Base-by-base conservation (phyloP, 1,284 basidiomycete genomes). In the Veloboletus limbatus region DNA sequence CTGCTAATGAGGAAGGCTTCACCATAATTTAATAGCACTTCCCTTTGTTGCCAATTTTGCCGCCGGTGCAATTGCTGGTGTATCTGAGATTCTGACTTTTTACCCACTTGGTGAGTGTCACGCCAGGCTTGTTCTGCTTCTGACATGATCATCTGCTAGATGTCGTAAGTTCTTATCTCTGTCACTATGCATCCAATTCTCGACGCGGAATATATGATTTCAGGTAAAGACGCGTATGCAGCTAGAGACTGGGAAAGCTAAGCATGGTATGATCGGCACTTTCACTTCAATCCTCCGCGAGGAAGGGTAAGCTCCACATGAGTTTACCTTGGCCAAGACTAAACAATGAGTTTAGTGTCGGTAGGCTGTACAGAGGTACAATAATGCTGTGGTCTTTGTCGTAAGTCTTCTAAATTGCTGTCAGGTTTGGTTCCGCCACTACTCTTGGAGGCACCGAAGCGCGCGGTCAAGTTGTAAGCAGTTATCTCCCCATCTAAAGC, bases 161-260 rank as follows among this genome's bases (percentile, higher is more conserved):
- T 79, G 78, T 81, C 49, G 78, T 81, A 67, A 51, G 78, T 70
- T 16, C 31, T 40, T 20, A 18, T 37, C 17, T 25, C 18, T 20
- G 11, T 20, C 44, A 22, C 17, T 30, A 5, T 45, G 47, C 51
- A 3, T 56, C 33, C 48, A 50, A 47, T 36, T 56, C 53, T 55
- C 51, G 33, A 54, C 39, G 41, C 50, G 59, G 37, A 33, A 40
- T 37, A 24, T 41, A 48, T 53, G 30, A 47, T 43, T 36, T 20
- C 62, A 88, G 84, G 89, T 98, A 68, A 99, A 99, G 76, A 99
- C 96, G 10, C 89, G 96, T 26, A 95, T 98, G 85, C 97, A 99
- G 68, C 77, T 99, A 21, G 89, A 92, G 67, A 88, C 85, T 6
- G 88, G 88, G 14, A 92, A 90, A 68, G 73, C 78, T 30, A 71